Evolutionary conservation across 345 rosid genomes (phyloP).

Genomic region (Angophora floribunda): DNA sequence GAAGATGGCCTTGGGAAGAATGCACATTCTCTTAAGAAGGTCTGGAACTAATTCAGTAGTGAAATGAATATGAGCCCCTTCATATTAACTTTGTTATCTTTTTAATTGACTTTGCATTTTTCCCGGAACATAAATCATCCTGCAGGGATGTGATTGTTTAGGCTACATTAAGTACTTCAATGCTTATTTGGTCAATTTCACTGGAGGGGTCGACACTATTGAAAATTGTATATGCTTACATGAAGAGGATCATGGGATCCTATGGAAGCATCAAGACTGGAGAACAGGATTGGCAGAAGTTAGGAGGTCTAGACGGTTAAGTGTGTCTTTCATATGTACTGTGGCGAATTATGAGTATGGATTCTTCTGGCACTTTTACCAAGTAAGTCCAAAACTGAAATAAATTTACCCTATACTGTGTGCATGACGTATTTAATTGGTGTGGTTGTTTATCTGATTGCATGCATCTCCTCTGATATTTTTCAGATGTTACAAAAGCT

Average conservation of each 20-base stretch:
- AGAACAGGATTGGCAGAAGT: constrained; percentile 95
- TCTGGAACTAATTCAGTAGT: constrained; percentile 7
- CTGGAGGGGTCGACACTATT: constrained; percentile 87
- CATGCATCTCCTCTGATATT: not conserved
- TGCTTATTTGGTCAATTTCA: constrained; percentile 83
- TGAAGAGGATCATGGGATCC: constrained; percentile 87
- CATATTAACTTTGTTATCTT: not conserved
- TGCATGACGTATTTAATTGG: not conserved
- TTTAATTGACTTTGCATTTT: not conserved
- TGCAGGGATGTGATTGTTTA: constrained; percentile 85
- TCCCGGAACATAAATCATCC: not conserved
- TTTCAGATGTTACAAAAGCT: not conserved
- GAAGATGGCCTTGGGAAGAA: constrained; percentile 96
- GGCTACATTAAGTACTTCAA: constrained; percentile 84
- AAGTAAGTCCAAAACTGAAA: constrained; percentile 33
- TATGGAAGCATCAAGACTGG: constrained; percentile 99
- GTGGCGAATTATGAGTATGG: constrained; percentile 94
- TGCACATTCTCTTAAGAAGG: constrained; percentile 95
- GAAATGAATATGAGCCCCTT: not conserved
- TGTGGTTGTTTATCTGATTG: not conserved
- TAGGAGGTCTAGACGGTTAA: constrained; percentile 76
- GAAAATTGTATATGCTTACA: constrained; percentile 90
- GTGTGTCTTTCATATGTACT: constrained; percentile 76
- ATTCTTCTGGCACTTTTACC: constrained; percentile 92
- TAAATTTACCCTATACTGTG: not conserved